Evolutionary conservation across 192 early-diverging fungal species (phyloP).

Genomic region (Irineochytrium annulatum): DNA sequence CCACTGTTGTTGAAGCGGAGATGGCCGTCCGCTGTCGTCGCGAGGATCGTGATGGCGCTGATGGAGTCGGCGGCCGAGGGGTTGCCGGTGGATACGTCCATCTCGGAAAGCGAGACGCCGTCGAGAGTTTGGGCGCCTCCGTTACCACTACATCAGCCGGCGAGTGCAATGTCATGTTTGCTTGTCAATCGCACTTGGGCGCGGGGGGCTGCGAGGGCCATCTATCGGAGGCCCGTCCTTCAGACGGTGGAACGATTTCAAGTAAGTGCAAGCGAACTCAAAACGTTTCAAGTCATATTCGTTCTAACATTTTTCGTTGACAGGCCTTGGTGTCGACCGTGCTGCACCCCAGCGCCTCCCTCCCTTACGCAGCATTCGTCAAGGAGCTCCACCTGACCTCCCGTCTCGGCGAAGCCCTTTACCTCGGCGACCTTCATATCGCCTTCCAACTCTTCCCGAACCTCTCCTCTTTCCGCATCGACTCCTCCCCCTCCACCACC

Average conservation of each 20-base stretch:
- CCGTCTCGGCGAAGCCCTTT: not conserved
- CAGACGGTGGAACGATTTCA: not conserved
- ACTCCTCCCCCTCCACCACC: conserved; percentile 8
- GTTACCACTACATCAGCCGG: no score
- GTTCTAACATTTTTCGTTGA: no score
- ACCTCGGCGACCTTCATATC: not conserved
- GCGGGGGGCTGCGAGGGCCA: not conserved
- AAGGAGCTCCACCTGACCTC: not conserved
- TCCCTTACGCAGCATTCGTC: not conserved
- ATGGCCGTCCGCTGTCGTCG: no score
- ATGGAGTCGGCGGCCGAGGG: no score
- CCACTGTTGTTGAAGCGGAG: no score
- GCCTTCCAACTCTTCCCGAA: not conserved
- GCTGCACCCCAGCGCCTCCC: not conserved
- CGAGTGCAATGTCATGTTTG: no score
- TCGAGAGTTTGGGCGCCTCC: no score
- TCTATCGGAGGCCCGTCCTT: not conserved
- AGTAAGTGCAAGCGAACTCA: no score
- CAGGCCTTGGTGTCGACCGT: not conserved
- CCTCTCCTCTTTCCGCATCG: not conserved
- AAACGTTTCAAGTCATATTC: no score
- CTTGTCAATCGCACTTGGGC: not conserved
- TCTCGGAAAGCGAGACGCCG: no score
- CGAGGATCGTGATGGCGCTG: no score
- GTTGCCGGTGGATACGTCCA: no score